A percentile compares a stretch with the other conserved stretches of the same genome.
Conservation (phyloP, 805 yeast species). For the Deakozyma indianensis region DNA sequence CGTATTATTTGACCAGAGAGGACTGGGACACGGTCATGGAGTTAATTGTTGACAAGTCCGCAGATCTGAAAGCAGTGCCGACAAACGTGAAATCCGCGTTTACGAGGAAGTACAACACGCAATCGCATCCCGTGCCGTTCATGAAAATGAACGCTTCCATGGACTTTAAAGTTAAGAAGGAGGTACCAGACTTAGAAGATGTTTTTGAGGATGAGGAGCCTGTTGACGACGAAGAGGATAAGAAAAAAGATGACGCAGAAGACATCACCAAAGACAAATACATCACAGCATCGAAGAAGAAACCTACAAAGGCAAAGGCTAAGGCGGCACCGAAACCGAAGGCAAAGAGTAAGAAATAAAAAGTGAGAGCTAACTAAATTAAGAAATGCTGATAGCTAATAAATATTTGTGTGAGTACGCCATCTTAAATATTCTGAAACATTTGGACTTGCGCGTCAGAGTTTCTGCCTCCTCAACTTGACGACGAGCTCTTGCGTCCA, state of each 20-base stretch:
- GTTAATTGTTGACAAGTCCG: constrained; percentile 51
- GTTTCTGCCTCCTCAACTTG: constrained; percentile 15
- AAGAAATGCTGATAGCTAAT: too few relatives aligned
- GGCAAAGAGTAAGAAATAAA: too few relatives aligned
- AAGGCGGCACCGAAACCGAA: constrained; percentile 4
- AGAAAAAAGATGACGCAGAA: constrained; percentile 26
- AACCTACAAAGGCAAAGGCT: constrained; percentile 6
- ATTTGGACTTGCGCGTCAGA: too few relatives aligned
- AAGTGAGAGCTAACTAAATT: too few relatives aligned
- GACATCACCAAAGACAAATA: constrained; percentile 22
- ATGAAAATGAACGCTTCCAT: constrained; percentile 32
- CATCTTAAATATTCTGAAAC: too few relatives aligned
- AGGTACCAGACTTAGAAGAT: constrained; percentile 52
- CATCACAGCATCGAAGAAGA: constrained; percentile 8
- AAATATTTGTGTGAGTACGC: too few relatives aligned
- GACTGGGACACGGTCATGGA: constrained; percentile 89
- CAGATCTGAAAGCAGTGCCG: constrained; percentile 49
- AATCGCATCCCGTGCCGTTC: constrained; percentile 73
- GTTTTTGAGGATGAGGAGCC: constrained; percentile 44
- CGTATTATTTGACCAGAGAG: constrained; percentile 72
- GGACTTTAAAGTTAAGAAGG: constrained; percentile 18
- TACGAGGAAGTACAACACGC: constrained; percentile 68
- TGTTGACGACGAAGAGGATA: constrained; percentile 16
- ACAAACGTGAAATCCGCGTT: constrained; percentile 73
- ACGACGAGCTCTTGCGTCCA: constrained; percentile 42